These are phyloP conservation scores for Anastatica hierochuntica DNA, from an alignment of 345 rosid species.

Conservation along the genomic window DNA sequence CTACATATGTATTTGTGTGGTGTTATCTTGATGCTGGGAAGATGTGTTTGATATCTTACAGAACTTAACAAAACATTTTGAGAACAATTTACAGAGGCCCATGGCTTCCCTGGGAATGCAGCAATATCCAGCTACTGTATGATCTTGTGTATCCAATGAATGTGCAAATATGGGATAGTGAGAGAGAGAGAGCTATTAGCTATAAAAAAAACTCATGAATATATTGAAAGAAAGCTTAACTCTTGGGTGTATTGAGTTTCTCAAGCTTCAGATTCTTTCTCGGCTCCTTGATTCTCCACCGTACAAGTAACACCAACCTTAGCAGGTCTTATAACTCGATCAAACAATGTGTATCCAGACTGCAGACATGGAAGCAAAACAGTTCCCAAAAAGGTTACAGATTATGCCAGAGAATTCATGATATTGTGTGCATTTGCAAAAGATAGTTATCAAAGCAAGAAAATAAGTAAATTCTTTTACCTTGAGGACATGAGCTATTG, in stretches of 20 bases:
- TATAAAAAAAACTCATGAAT: background rate
- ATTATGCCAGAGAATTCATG: background rate
- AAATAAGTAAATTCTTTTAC: constrained; percentile 27
- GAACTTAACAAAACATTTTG: background rate
- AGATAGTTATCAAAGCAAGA: no score
- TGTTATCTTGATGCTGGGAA: background rate
- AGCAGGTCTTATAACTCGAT: constrained; percentile 85
- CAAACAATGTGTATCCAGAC: constrained; percentile 70
- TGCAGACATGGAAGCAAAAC: constrained; percentile 25
- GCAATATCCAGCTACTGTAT: constrained; percentile 7
- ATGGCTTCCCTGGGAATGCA: constrained; percentile 10
- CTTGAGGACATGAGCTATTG: constrained; percentile 76
- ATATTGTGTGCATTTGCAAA: background rate
- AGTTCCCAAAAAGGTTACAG: background rate
- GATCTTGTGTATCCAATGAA: constrained; percentile 15
- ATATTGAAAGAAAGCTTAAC: constrained; percentile 3
- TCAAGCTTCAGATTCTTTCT: constrained; percentile 33
- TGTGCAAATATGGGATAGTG: background rate
- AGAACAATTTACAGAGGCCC: constrained; percentile 8
- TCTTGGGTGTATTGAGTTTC: constrained; percentile 3
- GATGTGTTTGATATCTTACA: background rate
- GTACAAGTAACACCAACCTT: constrained; percentile 83
- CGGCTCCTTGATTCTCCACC: constrained; percentile 26
- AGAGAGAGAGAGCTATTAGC: background rate
- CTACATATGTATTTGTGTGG: background rate